phyloP scores from a whole-genome alignment of 768 basidiomycete genomes.

The Mycena olivaceomarginata region DNA sequence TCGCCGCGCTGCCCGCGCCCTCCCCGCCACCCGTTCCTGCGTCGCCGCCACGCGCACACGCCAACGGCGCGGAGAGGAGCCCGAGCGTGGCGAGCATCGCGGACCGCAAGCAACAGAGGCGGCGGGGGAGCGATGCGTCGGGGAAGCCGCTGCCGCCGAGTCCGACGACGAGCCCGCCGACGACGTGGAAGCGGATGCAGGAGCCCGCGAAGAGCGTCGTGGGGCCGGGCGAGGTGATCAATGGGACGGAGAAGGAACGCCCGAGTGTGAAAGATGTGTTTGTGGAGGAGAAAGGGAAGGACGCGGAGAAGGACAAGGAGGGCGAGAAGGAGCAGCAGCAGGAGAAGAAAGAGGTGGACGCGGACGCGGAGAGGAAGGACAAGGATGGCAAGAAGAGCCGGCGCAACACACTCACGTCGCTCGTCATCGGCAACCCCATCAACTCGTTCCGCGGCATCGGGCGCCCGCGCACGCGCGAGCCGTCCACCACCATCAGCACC shows the following conservation, averaged over 20 bases:
- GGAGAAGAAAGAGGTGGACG: conserved; percentile 34
- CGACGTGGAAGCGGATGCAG: conserved; percentile 38
- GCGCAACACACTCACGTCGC: conserved; percentile 76
- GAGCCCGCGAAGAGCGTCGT: conserved; percentile 33
- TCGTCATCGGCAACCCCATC: conserved; percentile 91
- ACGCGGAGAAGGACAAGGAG: conserved; percentile 36
- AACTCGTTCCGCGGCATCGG: conserved; percentile 67
- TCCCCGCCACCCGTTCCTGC: background rate
- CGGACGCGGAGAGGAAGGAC: conserved; percentile 52
- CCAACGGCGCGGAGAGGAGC: conserved; percentile 20
- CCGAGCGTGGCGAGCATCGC: conserved; percentile 33
- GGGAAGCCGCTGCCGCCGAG: conserved; percentile 42
- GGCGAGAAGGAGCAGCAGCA: conserved; percentile 41
- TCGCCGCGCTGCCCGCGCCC: background rate
- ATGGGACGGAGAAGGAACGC: conserved; percentile 15
- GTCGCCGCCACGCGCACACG: background rate
- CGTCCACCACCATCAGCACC: conserved; percentile 51
- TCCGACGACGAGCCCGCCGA: conserved; percentile 42
- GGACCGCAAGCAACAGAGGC: conserved; percentile 35
- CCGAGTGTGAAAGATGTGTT: conserved; percentile 43
- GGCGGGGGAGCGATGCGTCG: conserved; percentile 28
- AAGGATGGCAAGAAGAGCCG: conserved; percentile 73
- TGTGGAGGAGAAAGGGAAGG: conserved; percentile 11
- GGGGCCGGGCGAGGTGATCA: conserved; percentile 36
- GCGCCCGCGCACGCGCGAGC: conserved; percentile 52